phyloP scores from a whole-genome alignment of 352 stramenopile genomes.

The Phytopythium sindhum region DNA sequence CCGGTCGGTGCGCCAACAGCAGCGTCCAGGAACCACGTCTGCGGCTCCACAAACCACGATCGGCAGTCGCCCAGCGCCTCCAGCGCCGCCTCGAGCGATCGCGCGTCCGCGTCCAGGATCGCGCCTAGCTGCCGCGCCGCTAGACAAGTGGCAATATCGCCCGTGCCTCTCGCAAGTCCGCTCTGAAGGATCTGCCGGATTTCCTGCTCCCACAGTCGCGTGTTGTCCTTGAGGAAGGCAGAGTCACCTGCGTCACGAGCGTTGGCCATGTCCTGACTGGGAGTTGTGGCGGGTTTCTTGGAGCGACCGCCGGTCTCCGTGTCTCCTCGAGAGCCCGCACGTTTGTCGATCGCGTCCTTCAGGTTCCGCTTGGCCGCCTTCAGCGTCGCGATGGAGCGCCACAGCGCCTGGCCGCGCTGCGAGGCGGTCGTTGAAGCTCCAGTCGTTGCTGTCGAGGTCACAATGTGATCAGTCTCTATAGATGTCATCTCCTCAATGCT shows the following conservation, averaged over 20 bases:
- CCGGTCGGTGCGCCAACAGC: constrained; percentile 17
- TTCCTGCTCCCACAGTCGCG: constrained; percentile 29
- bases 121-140: constrained; percentile 18
- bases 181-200: constrained; percentile 25
- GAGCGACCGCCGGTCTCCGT: neutral
- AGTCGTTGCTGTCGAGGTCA: constrained; percentile 3
- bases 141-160: constrained; percentile 2
- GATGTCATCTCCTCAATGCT: constrained; percentile 6
- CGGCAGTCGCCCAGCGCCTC: constrained; percentile 22
- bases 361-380: constrained; percentile 26
- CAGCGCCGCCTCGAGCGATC: constrained; percentile 19
- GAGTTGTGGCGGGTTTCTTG: neutral
- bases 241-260: constrained; percentile 8
- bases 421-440: constrained; percentile 5
- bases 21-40: constrained; percentile 37
- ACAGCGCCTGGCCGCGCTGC: constrained; percentile 20
- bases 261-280: neutral
- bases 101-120: constrained; percentile 32
- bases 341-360: constrained; percentile 24
- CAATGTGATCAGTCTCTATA: constrained; percentile 13
- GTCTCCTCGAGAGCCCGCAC: neutral
- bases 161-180: constrained; percentile 9
- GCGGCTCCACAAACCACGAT: constrained; percentile 51
- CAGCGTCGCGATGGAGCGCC: constrained; percentile 38
- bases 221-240: constrained; percentile 31